phyloP scores from a whole-genome alignment of 441 rosid genomes.

The Adansonia rubrostipa region DNA sequence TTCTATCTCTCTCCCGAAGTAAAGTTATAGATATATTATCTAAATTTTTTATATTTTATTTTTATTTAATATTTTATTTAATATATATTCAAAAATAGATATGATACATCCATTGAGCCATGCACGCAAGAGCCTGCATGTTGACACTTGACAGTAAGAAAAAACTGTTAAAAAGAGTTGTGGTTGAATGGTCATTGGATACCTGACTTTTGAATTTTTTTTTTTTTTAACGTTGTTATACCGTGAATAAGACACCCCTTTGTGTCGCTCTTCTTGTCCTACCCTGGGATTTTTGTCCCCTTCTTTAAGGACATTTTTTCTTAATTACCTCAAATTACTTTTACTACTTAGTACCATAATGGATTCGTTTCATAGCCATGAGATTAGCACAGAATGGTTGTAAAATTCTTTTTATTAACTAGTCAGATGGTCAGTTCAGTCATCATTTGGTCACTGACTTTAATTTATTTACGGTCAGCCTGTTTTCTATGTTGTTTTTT shows the following conservation, averaged over 20 bases:
- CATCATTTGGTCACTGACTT: constrained; percentile 10
- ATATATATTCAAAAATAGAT: too few relatives aligned
- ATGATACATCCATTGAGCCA: too few relatives aligned
- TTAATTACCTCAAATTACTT: constrained; percentile 2
- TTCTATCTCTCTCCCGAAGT: neutral
- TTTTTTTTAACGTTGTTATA: constrained; percentile 8
- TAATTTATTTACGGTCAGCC: neutral
- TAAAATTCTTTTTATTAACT: neutral
- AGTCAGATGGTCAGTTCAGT: neutral
- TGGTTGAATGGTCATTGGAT: constrained; percentile 47
- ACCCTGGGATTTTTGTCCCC: constrained; percentile 41
- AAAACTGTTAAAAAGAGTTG: neutral
- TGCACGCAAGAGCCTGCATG: too few relatives aligned
- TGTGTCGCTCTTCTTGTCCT: constrained; percentile 30
- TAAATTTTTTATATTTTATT: too few relatives aligned
- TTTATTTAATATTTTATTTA: too few relatives aligned
- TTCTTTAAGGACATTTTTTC: constrained; percentile 43
- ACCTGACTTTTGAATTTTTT: constrained; percentile 36
- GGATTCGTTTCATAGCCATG: neutral
- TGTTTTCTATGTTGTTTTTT: constrained; percentile 12
- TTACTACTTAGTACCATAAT: neutral
- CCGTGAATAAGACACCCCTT: constrained; percentile 30
- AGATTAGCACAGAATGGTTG: neutral
- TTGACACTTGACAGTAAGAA: too few relatives aligned
- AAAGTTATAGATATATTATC: neutral